Conservation (phyloP, 345 rosid genomes). For the Eutrema yunnanense region DNA sequence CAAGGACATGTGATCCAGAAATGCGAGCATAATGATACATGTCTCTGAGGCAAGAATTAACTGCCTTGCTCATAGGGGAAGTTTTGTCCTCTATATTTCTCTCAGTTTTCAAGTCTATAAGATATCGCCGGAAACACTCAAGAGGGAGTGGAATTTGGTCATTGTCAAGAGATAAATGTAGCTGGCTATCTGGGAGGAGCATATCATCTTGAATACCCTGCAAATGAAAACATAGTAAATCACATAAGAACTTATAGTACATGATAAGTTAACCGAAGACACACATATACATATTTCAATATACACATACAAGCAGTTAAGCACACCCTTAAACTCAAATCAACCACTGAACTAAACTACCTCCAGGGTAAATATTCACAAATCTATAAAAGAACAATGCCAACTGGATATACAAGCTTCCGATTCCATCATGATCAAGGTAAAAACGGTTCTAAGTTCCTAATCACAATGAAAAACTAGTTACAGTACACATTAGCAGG, state of each 20-base stretch:
- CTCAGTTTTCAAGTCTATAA: constrained; percentile 38
- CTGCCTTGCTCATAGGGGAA: constrained; percentile 37
- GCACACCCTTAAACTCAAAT: background rate
- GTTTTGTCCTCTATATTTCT: constrained; percentile 33
- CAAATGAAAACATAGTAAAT: constrained; percentile 14
- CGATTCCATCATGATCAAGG: background rate
- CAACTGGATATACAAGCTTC: constrained; percentile 4
- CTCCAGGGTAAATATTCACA: constrained; percentile 9
- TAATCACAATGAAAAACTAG: background rate
- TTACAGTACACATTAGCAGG: background rate
- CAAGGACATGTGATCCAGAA: constrained; percentile 76
- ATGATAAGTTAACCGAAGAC: background rate
- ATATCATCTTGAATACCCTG: constrained; percentile 80
- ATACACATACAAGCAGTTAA: background rate
- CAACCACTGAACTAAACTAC: constrained; percentile 5
- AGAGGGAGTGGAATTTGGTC: constrained; percentile 64
- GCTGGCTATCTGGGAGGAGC: constrained; percentile 55
- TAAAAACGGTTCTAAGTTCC: background rate
- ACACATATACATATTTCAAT: background rate
- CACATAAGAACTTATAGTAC: background rate
- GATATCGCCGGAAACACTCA: constrained; percentile 48
- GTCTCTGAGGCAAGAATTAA: constrained; percentile 66
- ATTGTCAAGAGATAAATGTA: constrained; percentile 41
- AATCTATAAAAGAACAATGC: background rate
- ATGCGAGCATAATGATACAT: constrained; percentile 90